Base-by-base conservation (phyloP, 1,284 basidiomycete species). In the Sphagnurus paluster region DNA sequence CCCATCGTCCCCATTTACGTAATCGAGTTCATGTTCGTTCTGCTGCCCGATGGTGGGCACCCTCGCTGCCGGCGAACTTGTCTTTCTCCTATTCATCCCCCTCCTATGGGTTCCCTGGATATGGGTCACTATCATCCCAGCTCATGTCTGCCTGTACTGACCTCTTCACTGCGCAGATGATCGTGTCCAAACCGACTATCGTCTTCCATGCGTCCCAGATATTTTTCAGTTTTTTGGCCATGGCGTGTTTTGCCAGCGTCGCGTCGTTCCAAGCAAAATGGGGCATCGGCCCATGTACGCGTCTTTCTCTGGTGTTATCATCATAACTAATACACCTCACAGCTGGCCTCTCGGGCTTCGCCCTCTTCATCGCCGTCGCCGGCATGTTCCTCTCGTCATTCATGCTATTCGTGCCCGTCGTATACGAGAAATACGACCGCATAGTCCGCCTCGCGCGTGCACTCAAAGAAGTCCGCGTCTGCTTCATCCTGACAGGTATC, bases 221-320 rank as follows among this genome's bases (percentile, higher is more conserved):
- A 44, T 93, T 95, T 74, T 91, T 94, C 79, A 86, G 87, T 62
- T 94, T 95, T 62, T 75, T 95, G 37, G 82, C 89, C 8, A 87
- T 94, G 80, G 87, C 84, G 44, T 93, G 89, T 61, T 92, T 90
- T 59, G 92, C 86, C 3, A 86, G 86, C 54, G 87, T 92, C 2
- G 92, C 92, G 0, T 74, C 75, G 16, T 96, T 95, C 64, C 93
- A 96, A 57, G 83, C 86, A 4, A 86, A 87, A 57, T 93, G 82
- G 80, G 57, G 71, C 14, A 77, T 94, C 32, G 87, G 88, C 3
- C 89, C 90, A 43, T 93, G 92, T 93, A 60, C 60, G 90, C 82
- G 20, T 33, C 39, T 17, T 39, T 41, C 26, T 26, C 33, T 45
- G 9, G 21, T 39, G 14, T 39, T 35, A 29, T 34, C 24, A 29